Evolutionary conservation across 441 rosid species (phyloP), one percentile per base, ranked within the genome.

Genomic region (Metrosideros polymorpha): DNA sequence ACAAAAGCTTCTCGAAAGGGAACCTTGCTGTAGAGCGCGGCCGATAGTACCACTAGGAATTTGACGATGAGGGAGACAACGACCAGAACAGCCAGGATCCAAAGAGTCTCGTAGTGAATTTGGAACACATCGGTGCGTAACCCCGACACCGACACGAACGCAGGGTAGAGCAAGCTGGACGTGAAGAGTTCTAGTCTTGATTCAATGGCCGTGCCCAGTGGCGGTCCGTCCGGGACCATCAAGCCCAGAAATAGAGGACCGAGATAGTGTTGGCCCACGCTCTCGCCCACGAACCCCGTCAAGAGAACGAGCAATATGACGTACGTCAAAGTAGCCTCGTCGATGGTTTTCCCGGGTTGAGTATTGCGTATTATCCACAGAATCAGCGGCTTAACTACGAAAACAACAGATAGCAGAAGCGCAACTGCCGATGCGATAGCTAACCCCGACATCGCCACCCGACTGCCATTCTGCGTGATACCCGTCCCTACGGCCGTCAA

Each of bases 171-270:
- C 32, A 92, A 47, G 30, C 89, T 79, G n/a, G 84, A 52, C 27
- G 84, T 45, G 19, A 89, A 57, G 47, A 89, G 53, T 22, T 90
- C 92, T 10, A 89, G 66, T 57, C 57, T 91, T 15, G 86, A 32
- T 39, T 83, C 90, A 29, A 92, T 27, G 27, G 88, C 89, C 19
- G 90, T 84, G 39, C 92, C 92, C 18, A 92, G 86, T 2, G 93
- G 92, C 22, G 93, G 90, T 22, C 94, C 93, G 18, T 89, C 89
- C 3, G 91, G 93, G 79, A 91, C 85, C 49, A 86, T 83, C 82
- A 92, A 39, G 57, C 94, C 93, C 17, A 91, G 83, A 50, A 90
- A 9, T 51, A 87, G 30, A 5, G 90, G 91, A 25, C 92, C 92
- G 1, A 88, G 75, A 83, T 79, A 92, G 85, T 91, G 94, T 13